Base-by-base conservation (phyloP, 176 grass and related monocot species). In the Eremochloa ophiuroides region DNA sequence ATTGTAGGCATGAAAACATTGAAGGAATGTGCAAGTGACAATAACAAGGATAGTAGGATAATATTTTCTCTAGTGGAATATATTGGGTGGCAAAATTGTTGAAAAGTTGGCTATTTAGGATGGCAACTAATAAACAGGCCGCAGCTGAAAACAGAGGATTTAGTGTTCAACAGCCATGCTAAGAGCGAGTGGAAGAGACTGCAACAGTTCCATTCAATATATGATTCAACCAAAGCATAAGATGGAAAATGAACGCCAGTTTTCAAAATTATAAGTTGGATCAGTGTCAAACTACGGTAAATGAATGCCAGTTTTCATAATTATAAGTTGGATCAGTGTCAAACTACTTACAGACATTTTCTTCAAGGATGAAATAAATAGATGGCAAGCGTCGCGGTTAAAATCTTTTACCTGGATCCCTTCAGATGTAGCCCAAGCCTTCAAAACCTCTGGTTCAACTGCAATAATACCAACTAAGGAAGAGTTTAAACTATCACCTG, bases 401-500 rank as follows among this genome's bases (percentile, higher is more conserved):
- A 47, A 6, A 8, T 16, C 42, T 83, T 43, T 73, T 80, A 98
- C 96, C 89, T 93, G 90, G 80, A 99, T 93, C 80, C 96, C 89
- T 89, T 89, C 76, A 18, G 87, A 91, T 82, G 87, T 83, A 85
- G 93, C 96, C 96, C 93, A 99, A 82, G 88, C 56, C 80, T 87
- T 95, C 77, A 95, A 82, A 6, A 91, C 82, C 35, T 99, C 91
- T 73, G 77, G 89, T 75, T 99, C 96, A 61, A 95, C 87, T 74
- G 88, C 92, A 53, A 95, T 31, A 71, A 99, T 65, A 47, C 84
- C 87, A 85, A 95, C 93, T 51, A 99, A 77, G 80, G 62, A 87
- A 82, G 96, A 99, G 53, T 95, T 99, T 28, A 99, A 95, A 50
- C 96, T 99, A 71, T 99, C 96, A 82, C 96, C 96, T 99, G 88